Base-by-base conservation (phyloP, 2,329 filamentous ascomycete species). In the Xylaria sp. region DNA sequence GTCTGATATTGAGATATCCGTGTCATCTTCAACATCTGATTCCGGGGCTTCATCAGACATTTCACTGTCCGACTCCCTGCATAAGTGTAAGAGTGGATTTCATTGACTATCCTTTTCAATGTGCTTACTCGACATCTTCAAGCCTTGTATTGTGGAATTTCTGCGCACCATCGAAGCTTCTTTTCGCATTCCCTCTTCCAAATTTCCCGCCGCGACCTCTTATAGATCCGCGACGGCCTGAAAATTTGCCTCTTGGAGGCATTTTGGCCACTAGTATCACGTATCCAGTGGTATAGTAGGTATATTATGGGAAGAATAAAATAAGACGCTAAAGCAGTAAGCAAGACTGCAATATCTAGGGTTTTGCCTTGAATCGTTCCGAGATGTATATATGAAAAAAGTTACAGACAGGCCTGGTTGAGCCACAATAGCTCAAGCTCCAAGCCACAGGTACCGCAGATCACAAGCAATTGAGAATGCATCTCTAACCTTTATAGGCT, bases 1-100 rank as follows among this genome's bases (percentile, higher is more conserved):
- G 23, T 85, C 83, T 56, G 85, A 85, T 48, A 84, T 83, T 25
- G 85, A 84, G 41, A 84, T 83, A 1, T 84, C 80, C 55, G 84
- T 77, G 2, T 86, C 84, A 39, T 73, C 63, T 18, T 75, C 76
- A 8, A 84, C 82, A 9, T 84, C 84, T 7, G 82, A 81, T 34
- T 78, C 79, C 67, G 81, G 76, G 9, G 82, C 80, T 62, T 83
- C 81, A 50, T 80, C 81, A 44, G 76, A 75, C 0, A 39, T 71
- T 34, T 81, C 79, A 67, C 77, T 75, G 28, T 79, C 79, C 0
- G 78, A 77, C 39, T 78, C 75, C 37, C 78, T 79, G 52, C 7
- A 10, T 55, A 7, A 63, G 8, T 48, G 65, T 74, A 63, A 76
- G 69, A 52, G 52, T 18, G 15, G n/a, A 23, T 63, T 44, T 39